Conservation (phyloP, 441 rosid genomes). For the Croton laevigatus region DNA sequence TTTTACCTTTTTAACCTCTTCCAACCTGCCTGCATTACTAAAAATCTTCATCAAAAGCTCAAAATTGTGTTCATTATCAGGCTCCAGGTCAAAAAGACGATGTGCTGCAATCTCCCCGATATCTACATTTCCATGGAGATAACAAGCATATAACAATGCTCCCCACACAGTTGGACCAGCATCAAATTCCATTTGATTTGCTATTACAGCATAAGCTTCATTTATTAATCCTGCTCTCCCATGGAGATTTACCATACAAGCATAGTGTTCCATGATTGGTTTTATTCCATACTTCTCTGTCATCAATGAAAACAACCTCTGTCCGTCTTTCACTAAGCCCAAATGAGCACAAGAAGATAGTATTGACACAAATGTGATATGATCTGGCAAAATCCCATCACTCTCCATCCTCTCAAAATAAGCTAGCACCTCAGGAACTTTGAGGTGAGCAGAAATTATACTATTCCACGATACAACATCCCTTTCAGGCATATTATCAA, state of each 20-base stretch:
- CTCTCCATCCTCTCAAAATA: constrained; percentile 65
- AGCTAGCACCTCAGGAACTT: constrained; percentile 40
- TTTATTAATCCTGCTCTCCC: constrained; percentile 67
- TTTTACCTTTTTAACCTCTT: constrained; percentile 64
- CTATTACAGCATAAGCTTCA: constrained; percentile 63
- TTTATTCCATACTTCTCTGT: constrained; percentile 39
- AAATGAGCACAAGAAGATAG: constrained; percentile 69
- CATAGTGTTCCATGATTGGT: constrained; percentile 71
- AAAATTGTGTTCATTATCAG: constrained; percentile 84
- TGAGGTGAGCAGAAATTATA: constrained; percentile 62
- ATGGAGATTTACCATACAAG: constrained; percentile 79
- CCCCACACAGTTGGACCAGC: constrained; percentile 92
- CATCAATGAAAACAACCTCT: constrained; percentile 55
- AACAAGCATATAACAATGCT: constrained; percentile 74
- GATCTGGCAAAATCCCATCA: constrained; percentile 45
- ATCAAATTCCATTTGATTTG: constrained; percentile 53
- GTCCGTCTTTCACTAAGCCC: constrained; percentile 66
- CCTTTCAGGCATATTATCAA: constrained; percentile 56
- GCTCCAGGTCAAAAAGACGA: constrained; percentile 76
- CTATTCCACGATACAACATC: constrained; percentile 85
- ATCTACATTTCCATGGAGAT: constrained; percentile 53
- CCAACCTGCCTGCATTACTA: constrained; percentile 42
- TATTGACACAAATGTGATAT: constrained; percentile 65
- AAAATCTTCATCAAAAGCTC: constrained; percentile 69
- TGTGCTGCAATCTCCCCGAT: constrained; percentile 70